These are phyloP conservation scores for Microcyclosporella mali DNA, from an alignment of 2,329 filamentous ascomycete genomes.

Conservation along the genomic window DNA sequence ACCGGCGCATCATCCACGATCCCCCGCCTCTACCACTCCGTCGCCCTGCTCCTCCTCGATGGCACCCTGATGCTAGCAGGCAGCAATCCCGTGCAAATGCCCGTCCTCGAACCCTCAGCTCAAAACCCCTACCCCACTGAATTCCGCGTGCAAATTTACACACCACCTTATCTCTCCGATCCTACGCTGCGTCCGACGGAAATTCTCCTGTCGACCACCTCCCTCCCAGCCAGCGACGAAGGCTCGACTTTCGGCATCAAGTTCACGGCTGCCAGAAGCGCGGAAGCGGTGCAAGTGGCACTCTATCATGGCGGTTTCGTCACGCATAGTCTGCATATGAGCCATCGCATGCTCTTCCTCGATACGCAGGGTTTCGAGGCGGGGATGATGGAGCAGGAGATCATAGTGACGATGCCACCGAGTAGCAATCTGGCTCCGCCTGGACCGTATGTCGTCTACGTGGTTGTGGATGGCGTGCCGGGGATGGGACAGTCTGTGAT, in stretches of 20 bases:
- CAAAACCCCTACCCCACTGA: conserved; percentile 49
- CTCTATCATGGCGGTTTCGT: conserved; percentile 57
- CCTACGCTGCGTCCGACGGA: conserved; percentile 44
- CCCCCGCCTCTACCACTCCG: conserved; percentile 53
- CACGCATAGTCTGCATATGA: conserved; percentile 58
- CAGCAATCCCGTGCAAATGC: conserved; percentile 56
- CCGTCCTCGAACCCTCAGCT: conserved; percentile 40
- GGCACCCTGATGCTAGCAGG: conserved; percentile 55
- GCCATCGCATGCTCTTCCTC: conserved; percentile 52
- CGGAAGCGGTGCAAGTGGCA: conserved; percentile 43
- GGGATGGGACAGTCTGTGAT: conserved; percentile 48
- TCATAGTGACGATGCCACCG: conserved; percentile 49
- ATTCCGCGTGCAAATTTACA: conserved; percentile 57
- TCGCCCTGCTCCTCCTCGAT: conserved; percentile 54
- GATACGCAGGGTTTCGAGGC: conserved; percentile 45
- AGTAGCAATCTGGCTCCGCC: conserved; percentile 50
- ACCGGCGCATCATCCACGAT: conserved; percentile 40
- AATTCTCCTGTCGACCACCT: conserved; percentile 41
- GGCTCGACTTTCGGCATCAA: conserved; percentile 41
- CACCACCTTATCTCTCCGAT: conserved; percentile 54
- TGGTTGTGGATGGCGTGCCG: conserved; percentile 51
- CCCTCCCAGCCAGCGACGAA: conserved; percentile 38
- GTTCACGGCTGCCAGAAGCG: conserved; percentile 42
- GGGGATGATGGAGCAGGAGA: conserved; percentile 38
- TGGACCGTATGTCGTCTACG: conserved; percentile 56